Base-by-base conservation (phyloP, 495 filamentous ascomycete genomes). In the Penicillium paxilli region DNA sequence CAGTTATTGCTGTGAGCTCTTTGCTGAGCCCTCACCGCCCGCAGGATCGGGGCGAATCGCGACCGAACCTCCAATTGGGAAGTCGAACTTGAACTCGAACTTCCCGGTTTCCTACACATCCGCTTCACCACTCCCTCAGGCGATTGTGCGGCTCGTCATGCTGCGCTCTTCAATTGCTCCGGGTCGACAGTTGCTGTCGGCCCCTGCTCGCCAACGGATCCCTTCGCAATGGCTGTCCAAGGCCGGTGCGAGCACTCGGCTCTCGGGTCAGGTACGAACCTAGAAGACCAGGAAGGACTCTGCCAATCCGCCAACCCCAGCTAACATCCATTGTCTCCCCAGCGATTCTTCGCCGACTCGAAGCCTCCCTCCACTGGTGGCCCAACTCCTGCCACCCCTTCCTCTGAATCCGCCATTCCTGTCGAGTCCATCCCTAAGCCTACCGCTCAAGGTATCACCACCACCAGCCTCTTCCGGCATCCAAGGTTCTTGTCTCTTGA, bases 391-490 rank as follows among this genome's bases (percentile, higher is more conserved):
- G 73, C 58, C 23, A 63, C 75, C 41, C 77, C 77, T 47, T 77
- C 81, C 19, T 73, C 77, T 49, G 65, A 73, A 35, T 73, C 83
- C n/a, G 71, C 76, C 41, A 80, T 90, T 42, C 73, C 83, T 23
- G 72, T 83, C 41, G 78, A 87, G 60, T 80, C 84, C 44, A 74
- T 86, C 10, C 83, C 89, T 25, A 80, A 80, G 52, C 82, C 84
- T 42, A 68, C 74, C 46, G 70, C 70, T 55, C 64, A 74, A 63
- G 78, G 72, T 63, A 70, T n/a, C n/a, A n/a, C 63, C 50, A 69
- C 72, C 44, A 72, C 68, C 42, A 32, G 10, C 25, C 25, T 32
- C 57, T 58, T 44, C 30, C 22, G 47, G 23, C 51, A 52, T 52
- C 49, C 41, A 62, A 24, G n/a, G n/a, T n/a, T n/a, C n/a, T n/a